Conservation (phyloP, 805 yeast genomes). For the Candida pseudofarinosa region DNA sequence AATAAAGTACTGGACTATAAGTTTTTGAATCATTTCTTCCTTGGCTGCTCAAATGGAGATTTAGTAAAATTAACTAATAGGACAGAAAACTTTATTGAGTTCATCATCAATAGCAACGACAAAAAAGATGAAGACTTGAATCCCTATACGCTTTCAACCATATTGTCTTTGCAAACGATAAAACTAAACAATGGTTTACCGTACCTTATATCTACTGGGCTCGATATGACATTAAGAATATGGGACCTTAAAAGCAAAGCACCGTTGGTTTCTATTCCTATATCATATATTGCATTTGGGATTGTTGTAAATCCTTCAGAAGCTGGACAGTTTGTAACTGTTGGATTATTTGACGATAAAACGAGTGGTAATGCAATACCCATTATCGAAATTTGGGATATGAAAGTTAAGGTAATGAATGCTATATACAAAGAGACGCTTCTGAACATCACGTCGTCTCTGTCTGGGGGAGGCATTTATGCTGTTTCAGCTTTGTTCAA, state of each 20-base stretch:
- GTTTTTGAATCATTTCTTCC: slow-evolving; percentile 16
- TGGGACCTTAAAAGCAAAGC: slow-evolving; percentile 12
- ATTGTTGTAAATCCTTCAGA: slow-evolving; percentile 15
- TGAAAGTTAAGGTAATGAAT: slow-evolving; percentile 13
- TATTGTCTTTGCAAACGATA: slow-evolving; percentile 1
- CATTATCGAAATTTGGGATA: slow-evolving; percentile 29
- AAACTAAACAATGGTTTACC: not conserved
- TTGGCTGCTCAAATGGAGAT: slow-evolving; percentile 17
- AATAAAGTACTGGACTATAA: slow-evolving; percentile 8
- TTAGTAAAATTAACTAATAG: slow-evolving; percentile 16
- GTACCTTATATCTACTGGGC: slow-evolving; percentile 14
- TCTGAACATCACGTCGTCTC: not conserved
- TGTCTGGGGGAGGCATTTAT: not conserved
- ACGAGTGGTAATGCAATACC: slow-evolving; percentile 3
- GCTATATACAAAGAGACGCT: slow-evolving; percentile 10
- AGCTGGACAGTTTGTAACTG: slow-evolving; percentile 21
- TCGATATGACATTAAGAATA: slow-evolving; percentile 21
- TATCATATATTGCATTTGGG: slow-evolving; percentile 15
- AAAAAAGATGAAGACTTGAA: slow-evolving; percentile 1
- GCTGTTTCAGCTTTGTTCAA: slow-evolving; percentile 13
- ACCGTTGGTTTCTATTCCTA: slow-evolving; percentile 17
- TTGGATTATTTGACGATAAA: slow-evolving; percentile 15
- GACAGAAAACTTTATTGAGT: slow-evolving; percentile 10
- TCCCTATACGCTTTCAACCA: slow-evolving; percentile 3
- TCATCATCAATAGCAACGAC: slow-evolving; percentile 6